Evolutionary conservation across 257 asterid species (phyloP).

Genomic region (Capsicum baccatum): DNA sequence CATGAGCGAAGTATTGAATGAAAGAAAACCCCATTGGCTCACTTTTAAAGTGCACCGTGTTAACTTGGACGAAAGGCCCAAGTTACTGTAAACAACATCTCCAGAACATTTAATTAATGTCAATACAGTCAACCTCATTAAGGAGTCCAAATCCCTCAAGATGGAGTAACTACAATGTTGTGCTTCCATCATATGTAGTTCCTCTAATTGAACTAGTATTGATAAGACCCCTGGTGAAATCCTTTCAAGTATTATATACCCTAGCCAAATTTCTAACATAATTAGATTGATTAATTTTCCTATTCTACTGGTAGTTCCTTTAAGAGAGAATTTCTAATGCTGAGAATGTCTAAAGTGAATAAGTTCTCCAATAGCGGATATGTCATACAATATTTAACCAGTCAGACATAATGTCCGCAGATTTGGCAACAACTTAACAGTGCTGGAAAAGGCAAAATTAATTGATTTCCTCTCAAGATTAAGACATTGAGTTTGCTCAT

Average conservation of each 20-base stretch:
- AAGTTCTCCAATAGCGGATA: slow-evolving; percentile 9
- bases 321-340: slow-evolving; percentile 1
- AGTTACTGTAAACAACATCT: neutral
- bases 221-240: slow-evolving; percentile 13
- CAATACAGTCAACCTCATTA: slow-evolving; percentile 13
- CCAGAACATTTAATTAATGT: neutral
- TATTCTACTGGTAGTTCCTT: neutral
- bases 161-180: neutral
- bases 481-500: neutral
- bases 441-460: neutral
- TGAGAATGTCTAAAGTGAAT: slow-evolving; percentile 27
- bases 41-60: too few relatives aligned
- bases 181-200: neutral
- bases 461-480: too few relatives aligned
- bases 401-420: neutral
- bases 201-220: slow-evolving; percentile 25
- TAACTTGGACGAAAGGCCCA: too few relatives aligned
- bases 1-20: too few relatives aligned
- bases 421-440: neutral
- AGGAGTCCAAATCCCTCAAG: neutral
- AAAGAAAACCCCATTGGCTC: too few relatives aligned
- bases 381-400: neutral
- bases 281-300: slow-evolving; percentile 23
- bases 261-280: slow-evolving; percentile 18
- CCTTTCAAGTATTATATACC: neutral